Evolutionary conservation across 495 filamentous ascomycete species (phyloP).

Genomic region (Lophiostoma macrostomum): DNA sequence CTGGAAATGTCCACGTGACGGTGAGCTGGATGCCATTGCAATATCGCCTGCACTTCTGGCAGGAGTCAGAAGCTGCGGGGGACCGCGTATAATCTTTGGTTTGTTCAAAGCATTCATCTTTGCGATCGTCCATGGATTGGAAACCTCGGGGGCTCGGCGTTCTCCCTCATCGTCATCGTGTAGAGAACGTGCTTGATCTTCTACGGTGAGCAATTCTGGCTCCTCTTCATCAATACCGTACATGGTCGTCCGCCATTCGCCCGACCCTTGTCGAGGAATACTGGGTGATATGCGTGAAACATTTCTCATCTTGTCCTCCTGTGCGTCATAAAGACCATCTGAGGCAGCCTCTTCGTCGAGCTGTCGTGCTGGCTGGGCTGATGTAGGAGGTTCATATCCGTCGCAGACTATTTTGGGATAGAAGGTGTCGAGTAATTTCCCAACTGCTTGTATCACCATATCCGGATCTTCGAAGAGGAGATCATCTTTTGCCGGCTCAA

Average conservation of each 20-base stretch:
- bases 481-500: constrained; percentile 90
- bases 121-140: constrained; percentile 61
- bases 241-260: constrained; percentile 23
- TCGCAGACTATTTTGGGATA: constrained; percentile 4
- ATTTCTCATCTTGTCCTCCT: constrained; percentile 1
- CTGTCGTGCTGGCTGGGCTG: not conserved
- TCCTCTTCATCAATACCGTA: constrained; percentile 33
- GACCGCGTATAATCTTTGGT: not conserved
- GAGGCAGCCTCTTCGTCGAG: not conserved
- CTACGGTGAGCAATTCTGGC: constrained; percentile 15
- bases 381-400: not conserved
- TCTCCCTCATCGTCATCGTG: constrained; percentile 29
- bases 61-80: constrained; percentile 20
- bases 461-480: constrained; percentile 69
- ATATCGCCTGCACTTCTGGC: constrained; percentile 3
- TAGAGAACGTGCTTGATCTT: not conserved
- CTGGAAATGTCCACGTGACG: not conserved
- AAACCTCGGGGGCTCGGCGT: constrained; percentile 36
- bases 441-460: constrained; percentile 50
- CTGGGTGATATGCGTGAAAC: not conserved
- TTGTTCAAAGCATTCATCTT: constrained; percentile 51
- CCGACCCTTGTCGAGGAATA: not conserved
- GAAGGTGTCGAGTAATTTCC: constrained; percentile 31
- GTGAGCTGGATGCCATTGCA: constrained; percentile 8
- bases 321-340: not conserved